Percentiles rank a stretch among this genome's conserved stretches.
These are phyloP conservation scores for Malus orientalis DNA, from an alignment of 306 rosid species.

Conservation along the genomic window DNA sequence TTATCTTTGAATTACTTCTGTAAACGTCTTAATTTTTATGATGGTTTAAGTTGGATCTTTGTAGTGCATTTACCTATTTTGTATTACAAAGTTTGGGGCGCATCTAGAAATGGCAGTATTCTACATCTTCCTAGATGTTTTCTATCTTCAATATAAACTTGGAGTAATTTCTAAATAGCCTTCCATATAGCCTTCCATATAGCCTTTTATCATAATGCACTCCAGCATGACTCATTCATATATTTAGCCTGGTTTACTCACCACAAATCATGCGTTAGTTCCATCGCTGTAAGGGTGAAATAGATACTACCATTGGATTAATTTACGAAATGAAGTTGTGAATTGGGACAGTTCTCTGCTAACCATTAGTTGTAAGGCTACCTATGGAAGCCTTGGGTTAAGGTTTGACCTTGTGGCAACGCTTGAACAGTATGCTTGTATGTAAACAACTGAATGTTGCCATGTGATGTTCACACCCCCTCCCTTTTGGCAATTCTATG, in stretches of 20 bases:
- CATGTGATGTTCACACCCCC: not conserved
- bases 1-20: not conserved
- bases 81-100: not conserved
- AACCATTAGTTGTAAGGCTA: not conserved
- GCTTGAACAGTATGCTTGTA: not conserved
- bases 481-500: not conserved
- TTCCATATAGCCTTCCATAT: not conserved
- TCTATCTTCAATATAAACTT: not conserved
- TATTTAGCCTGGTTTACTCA: not conserved
- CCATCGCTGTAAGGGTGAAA: not conserved
- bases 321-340: not conserved
- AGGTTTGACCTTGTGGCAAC: not conserved
- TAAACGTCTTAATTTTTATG: not conserved
- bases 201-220: not conserved
- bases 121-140: not conserved
- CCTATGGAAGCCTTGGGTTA: not conserved
- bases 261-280: not conserved
- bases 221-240: not conserved
- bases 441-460: not conserved
- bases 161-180: not conserved
- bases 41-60: not conserved
- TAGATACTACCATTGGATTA: not conserved
- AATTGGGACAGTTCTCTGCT: not conserved
- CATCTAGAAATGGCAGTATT: not conserved
- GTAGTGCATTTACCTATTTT: not conserved